Base-by-base conservation (phyloP, 345 rosid species). In the Angophora floribunda region DNA sequence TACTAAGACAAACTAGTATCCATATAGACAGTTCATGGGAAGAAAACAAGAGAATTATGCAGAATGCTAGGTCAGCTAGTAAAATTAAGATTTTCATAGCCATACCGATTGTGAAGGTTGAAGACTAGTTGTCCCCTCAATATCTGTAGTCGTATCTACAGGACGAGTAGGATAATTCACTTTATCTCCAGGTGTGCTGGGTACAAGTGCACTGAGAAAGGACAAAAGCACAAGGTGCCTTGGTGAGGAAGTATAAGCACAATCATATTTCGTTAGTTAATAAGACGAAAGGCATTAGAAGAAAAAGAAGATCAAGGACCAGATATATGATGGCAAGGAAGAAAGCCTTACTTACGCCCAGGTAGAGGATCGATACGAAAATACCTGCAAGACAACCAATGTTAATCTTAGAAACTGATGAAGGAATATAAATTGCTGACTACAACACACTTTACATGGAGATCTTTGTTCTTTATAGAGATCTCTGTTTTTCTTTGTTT, bases 131-230 rank as follows among this genome's bases (percentile, higher is more conserved):
- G 99, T 98, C 88, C 99, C 99, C 93, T 96, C 99, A 87, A 98
- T 95, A 95, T 95, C 98, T 26, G 98, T 94, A 88, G 92, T 95
- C 67, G 96, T 88, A 89, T 98, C 99, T 4, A 98, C 99, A 0
- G 99, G 99, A 88, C 99, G 99, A 30, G 91, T 93, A 22, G 97
- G 99, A 89, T 98, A 98, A 88, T 90, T 97, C 59, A 98, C 94
- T 92, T 95, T 98, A 91, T 96, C 99, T 87, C 97, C 98, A 15
- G 99, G 96, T 50, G 94, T 96, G 78, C 91, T 90, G 22, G 99
- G 96, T 47, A 95, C 96, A 85, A 98, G 91, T n/a, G 99, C 97
- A 36, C 91, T 90, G 87, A 79, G 45, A 26, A 86, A 78, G 44
- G 85, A 78, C 41, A 87, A 67, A 50, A 85, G 61, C 24, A n/a